A percentile compares a stretch with the other conserved stretches of the same genome.
phyloP scores from a whole-genome alignment of 2,329 filamentous ascomycete genomes.

The Curvularia spicifera region DNA sequence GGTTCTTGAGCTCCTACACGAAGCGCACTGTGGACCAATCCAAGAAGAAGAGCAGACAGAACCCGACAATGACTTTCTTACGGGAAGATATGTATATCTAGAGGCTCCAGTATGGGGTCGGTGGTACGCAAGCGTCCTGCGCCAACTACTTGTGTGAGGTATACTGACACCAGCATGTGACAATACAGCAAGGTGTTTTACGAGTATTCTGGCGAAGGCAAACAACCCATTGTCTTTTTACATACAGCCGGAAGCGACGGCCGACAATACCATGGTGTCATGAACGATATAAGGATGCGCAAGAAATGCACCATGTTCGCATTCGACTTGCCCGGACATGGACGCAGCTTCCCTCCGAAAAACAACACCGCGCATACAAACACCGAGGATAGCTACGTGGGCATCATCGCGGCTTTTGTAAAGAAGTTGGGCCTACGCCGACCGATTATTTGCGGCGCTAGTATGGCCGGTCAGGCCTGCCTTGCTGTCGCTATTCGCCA shows the following conservation, averaged over 20 bases:
- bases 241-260: slow-evolving; percentile 57
- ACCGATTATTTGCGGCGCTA: slow-evolving; percentile 58
- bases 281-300: slow-evolving; percentile 57
- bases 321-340: slow-evolving; percentile 59
- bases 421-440: slow-evolving; percentile 54
- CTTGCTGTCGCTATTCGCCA: slow-evolving; percentile 56
- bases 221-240: slow-evolving; percentile 55
- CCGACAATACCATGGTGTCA: slow-evolving; percentile 59
- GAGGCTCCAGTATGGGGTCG: slow-evolving; percentile 56
- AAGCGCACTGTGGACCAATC: slow-evolving; percentile 56
- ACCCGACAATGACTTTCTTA: slow-evolving; percentile 53
- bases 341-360: slow-evolving; percentile 55
- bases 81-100: slow-evolving; percentile 57
- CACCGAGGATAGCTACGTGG: slow-evolving; percentile 56
- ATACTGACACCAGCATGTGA: not conserved
- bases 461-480: slow-evolving; percentile 60
- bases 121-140: slow-evolving; percentile 23
- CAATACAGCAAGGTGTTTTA: slow-evolving; percentile 55
- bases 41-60: slow-evolving; percentile 49
- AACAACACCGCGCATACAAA: slow-evolving; percentile 57
- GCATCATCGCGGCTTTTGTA: slow-evolving; percentile 54
- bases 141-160: not conserved
- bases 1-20: slow-evolving; percentile 57
- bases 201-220: slow-evolving; percentile 55
- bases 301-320: slow-evolving; percentile 58